Percentiles rank a stretch among this genome's conserved stretches.
Conservation (phyloP, 2,329 filamentous ascomycete genomes). For the Aspergillus sclerotialis region DNA sequence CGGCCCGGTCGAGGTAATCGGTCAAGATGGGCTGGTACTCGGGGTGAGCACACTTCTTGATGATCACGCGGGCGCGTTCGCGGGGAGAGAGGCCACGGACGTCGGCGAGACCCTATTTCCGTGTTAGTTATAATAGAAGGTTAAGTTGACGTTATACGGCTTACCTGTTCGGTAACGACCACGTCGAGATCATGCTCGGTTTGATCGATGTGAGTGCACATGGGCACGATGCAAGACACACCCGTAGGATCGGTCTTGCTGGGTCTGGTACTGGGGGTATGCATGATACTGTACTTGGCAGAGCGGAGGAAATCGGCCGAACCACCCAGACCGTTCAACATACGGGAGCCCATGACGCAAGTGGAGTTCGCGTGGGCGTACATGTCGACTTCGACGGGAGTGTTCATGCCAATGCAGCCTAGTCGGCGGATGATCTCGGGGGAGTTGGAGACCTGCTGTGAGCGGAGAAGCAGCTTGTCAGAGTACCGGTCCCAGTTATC, state of each 20-base stretch:
- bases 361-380: conserved; percentile 91
- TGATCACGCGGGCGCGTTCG: conserved; percentile 77
- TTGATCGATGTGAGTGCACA: conserved; percentile 88
- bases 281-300: conserved; percentile 86
- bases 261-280: conserved; percentile 75
- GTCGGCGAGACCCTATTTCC: conserved; percentile 68
- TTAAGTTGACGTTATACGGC: neutral
- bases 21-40: conserved; percentile 74
- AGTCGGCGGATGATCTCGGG: conserved; percentile 84
- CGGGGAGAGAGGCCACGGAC: conserved; percentile 73
- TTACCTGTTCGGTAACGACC: conserved; percentile 62
- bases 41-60: conserved; percentile 78
- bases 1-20: conserved; percentile 79
- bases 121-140: conserved; percentile 17
- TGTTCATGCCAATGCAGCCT: conserved; percentile 92
- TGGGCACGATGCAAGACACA: conserved; percentile 82
- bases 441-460: conserved; percentile 82
- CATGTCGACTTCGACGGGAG: conserved; percentile 87
- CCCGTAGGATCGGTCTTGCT: conserved; percentile 76
- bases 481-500: conserved; percentile 74
- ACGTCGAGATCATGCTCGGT: conserved; percentile 89
- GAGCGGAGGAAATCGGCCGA: conserved; percentile 74
- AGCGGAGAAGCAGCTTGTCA: conserved; percentile 74
- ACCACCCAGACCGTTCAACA: conserved; percentile 79
- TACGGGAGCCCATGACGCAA: conserved; percentile 79